These are phyloP conservation scores for Cystobasidiaceae sp. DNA, from an alignment of 1,284 basidiomycete species.

Conservation along the genomic window DNA sequence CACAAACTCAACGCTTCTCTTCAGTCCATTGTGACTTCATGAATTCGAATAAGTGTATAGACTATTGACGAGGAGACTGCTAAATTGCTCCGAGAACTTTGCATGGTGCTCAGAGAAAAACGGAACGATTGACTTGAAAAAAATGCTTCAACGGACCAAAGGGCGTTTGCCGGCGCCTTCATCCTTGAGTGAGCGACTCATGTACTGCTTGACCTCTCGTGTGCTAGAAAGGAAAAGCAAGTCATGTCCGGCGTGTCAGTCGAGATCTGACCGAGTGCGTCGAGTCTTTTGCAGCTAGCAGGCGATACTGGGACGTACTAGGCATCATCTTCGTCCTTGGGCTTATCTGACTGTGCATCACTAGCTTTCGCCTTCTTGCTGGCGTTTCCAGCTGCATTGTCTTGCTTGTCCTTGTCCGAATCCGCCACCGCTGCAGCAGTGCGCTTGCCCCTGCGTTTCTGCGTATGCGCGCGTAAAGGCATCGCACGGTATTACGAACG, in stretches of 20 bases:
- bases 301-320: constrained; percentile 20
- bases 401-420: background rate
- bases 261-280: no score
- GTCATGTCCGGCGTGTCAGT: no score
- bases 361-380: constrained; percentile 17
- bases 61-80: no score
- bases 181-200: constrained; percentile 13
- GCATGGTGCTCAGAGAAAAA: no score
- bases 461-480: background rate
- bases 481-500: no score
- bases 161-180: constrained; percentile 28
- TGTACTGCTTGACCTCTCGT: constrained; percentile 3
- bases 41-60: no score
- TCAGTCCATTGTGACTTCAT: no score
- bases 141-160: constrained; percentile 16
- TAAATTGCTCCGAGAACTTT: no score
- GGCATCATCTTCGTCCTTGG: constrained; percentile 5
- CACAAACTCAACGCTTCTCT: no score
- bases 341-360: background rate
- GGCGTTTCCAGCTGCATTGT: background rate
- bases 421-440: constrained; percentile 7
- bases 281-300: no score
- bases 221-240: background rate
- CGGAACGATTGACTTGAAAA: no score
- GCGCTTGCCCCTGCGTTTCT: constrained; percentile 27